phyloP scores from a whole-genome alignment of 805 yeast species.

The Blastobotrys attinorum region DNA sequence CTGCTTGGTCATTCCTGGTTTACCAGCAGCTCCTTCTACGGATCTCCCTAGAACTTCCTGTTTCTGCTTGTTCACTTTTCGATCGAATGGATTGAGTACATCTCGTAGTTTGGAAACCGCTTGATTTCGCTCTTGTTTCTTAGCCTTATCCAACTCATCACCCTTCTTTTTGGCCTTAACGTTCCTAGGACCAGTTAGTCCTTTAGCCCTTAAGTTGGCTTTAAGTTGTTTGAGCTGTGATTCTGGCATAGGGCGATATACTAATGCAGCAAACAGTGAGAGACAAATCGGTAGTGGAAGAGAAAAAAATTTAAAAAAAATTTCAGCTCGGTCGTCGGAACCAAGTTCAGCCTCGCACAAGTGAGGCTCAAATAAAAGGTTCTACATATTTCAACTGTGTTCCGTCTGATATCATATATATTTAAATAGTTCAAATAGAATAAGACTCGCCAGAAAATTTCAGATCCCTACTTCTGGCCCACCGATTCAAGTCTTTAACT shows the following conservation, averaged over 20 bases:
- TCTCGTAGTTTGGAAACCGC: constrained; percentile 58
- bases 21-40: constrained; percentile 48
- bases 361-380: no score
- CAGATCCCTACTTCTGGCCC: constrained; percentile 66
- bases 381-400: no score
- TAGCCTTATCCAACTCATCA: constrained; percentile 11
- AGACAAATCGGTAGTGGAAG: no score
- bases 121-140: constrained; percentile 50
- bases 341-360: no score
- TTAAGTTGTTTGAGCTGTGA: constrained; percentile 81
- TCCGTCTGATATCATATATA: no score
- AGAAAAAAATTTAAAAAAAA: no score
- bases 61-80: constrained; percentile 61
- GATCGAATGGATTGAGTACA: constrained; percentile 86
- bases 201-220: constrained; percentile 66
- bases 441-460: constrained; percentile 19
- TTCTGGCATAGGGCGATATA: not conserved
- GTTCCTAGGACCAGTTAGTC: constrained; percentile 81
- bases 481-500: constrained; percentile 62
- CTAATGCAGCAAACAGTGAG: no score
- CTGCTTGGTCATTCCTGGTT: constrained; percentile 63
- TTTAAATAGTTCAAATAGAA: constrained; percentile 13
- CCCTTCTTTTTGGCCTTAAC: constrained; percentile 41
- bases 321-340: no score
- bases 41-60: constrained; percentile 36